Conservation (phyloP, 192 early-diverging fungal genomes). For the Linnemannia exigua region DNA sequence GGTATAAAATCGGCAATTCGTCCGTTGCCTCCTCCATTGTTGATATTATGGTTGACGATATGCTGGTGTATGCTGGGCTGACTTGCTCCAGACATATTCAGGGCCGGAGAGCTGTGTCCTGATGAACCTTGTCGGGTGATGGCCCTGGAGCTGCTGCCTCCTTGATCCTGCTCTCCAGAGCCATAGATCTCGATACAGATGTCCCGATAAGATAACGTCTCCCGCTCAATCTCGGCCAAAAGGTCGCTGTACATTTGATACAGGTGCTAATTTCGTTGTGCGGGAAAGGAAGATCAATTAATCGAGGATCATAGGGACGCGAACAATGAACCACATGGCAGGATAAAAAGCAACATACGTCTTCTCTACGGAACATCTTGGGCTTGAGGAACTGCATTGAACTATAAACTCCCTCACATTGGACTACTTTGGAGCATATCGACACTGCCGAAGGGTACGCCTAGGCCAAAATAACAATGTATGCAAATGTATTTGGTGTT, state of each 20-base stretch:
- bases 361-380: constrained; percentile 47
- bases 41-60: background rate
- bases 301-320: background rate
- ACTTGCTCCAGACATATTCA: constrained; percentile 18
- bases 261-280: constrained; percentile 27
- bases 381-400: constrained; percentile 53
- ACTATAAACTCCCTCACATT: constrained; percentile 42
- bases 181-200: background rate
- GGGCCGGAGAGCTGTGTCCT: constrained; percentile 26
- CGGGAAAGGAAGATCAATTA: background rate
- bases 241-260: constrained; percentile 48
- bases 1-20: constrained; percentile 9
- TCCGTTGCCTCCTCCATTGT: background rate
- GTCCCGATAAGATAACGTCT: constrained; percentile 19
- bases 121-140: background rate
- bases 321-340: too few species aligned
- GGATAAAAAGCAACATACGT: constrained; percentile 30
- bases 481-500: background rate
- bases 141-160: background rate
- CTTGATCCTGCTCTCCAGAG: background rate
- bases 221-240: constrained; percentile 32
- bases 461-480: constrained; percentile 4
- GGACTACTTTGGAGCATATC: constrained; percentile 47
- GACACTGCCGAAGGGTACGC: constrained; percentile 33
- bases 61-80: constrained; percentile 26